These are phyloP conservation scores for Corchorus capsularis DNA, from an alignment of 345 rosid species.

Conservation along the genomic window DNA sequence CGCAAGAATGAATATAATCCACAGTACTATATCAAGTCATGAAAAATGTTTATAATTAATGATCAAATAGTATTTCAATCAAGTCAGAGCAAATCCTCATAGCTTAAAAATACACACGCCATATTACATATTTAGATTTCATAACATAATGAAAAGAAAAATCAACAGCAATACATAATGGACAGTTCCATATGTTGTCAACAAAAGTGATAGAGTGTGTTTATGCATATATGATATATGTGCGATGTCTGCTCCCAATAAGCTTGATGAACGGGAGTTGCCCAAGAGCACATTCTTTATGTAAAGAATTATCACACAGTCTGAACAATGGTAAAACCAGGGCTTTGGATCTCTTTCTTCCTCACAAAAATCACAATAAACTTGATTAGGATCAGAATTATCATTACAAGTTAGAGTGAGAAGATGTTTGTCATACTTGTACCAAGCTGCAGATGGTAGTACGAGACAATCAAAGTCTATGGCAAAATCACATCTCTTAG, in stretches of 20 bases:
- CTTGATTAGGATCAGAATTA: too few relatives aligned
- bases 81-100: too few relatives aligned
- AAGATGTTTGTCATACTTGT: conserved; percentile 12
- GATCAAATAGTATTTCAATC: too few relatives aligned
- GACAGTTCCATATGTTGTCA: too few relatives aligned
- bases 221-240: background rate
- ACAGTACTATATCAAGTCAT: too few relatives aligned
- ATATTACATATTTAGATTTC: too few relatives aligned
- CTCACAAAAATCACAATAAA: conserved; percentile 22
- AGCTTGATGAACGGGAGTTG: background rate
- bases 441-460: background rate
- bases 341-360: conserved; percentile 16
- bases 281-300: background rate
- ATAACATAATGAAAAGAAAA: too few relatives aligned
- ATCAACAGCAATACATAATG: too few relatives aligned
- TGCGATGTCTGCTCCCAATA: too few relatives aligned
- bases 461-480: background rate
- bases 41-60: too few relatives aligned
- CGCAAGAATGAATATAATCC: too few relatives aligned
- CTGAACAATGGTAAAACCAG: conserved; percentile 13
- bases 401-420: conserved; percentile 19
- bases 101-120: too few relatives aligned
- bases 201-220: background rate
- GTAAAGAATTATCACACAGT: background rate
- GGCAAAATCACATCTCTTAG: conserved; percentile 13